Conservation (phyloP, 148 eudicot species). For the Silene latifolia region DNA sequence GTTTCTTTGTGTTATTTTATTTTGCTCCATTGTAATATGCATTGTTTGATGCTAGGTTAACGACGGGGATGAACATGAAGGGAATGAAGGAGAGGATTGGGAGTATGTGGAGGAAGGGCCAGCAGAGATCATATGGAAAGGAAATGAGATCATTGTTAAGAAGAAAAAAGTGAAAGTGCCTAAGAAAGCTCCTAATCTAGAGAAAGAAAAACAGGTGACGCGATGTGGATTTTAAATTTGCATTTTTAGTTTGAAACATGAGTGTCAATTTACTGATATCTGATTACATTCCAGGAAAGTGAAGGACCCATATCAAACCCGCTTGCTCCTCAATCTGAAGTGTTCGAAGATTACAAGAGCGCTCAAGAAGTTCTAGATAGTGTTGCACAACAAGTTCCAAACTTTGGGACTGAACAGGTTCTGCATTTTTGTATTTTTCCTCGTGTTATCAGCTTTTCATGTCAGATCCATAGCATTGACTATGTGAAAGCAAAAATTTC, state of each 20-base stretch:
- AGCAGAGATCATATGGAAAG: constrained; percentile 96
- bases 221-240: not conserved
- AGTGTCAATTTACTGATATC: not conserved
- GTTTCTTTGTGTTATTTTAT: not conserved
- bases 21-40: constrained; percentile 2
- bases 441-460: not conserved
- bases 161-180: constrained; percentile 83
- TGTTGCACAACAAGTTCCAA: constrained; percentile 90
- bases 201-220: constrained; percentile 45
- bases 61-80: constrained; percentile 35
- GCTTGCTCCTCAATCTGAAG: constrained; percentile 94
- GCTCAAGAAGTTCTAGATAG: constrained; percentile 66
- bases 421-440: not conserved
- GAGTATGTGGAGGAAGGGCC: constrained; percentile 95
- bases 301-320: constrained; percentile 92
- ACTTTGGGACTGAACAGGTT: constrained; percentile 97
- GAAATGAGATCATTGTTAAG: constrained; percentile 91
- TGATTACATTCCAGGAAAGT: constrained; percentile 46
- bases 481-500: not conserved
- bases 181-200: constrained; percentile 46
- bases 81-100: constrained; percentile 61
- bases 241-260: constrained; percentile 4
- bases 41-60: constrained; percentile 39
- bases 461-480: not conserved
- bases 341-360: constrained; percentile 54